phyloP scores from a whole-genome alignment of 805 yeast genomes.

The Candida caryicola region DNA sequence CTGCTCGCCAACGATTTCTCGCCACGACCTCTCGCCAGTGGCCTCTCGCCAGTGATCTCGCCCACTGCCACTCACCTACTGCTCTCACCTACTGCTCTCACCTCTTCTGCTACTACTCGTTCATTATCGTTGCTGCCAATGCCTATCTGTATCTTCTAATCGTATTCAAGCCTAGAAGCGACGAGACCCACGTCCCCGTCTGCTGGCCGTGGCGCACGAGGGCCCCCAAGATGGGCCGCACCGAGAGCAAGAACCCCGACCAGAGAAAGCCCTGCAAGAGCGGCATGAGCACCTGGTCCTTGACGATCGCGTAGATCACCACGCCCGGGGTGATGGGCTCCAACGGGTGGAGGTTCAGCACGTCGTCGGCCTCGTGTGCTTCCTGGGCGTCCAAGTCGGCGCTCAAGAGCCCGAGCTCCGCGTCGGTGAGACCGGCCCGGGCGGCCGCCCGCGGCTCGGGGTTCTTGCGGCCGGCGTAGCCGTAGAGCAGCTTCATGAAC shows the following conservation, averaged over 20 bases:
- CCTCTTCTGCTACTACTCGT: no score
- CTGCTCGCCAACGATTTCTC: no score
- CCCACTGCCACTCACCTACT: no score
- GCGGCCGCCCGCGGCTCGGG: conserved; percentile 6
- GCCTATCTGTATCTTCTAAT: neutral
- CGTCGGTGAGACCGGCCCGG: conserved; percentile 6
- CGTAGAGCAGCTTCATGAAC: conserved; percentile 38
- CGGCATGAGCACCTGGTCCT: conserved; percentile 54
- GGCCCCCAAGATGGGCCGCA: conserved; percentile 33
- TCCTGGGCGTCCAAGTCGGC: conserved; percentile 10
- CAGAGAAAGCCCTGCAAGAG: conserved; percentile 51
- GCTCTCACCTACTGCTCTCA: no score
- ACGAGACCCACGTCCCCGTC: conserved; percentile 24
- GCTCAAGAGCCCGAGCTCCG: conserved; percentile 10
- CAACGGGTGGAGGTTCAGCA: conserved; percentile 19
- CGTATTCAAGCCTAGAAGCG: conserved; percentile 15
- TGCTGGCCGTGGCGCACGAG: conserved; percentile 26
- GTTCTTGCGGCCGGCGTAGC: conserved; percentile 24
- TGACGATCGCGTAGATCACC: conserved; percentile 47
- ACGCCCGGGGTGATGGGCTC: conserved; percentile 43
- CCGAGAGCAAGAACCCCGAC: conserved; percentile 37
- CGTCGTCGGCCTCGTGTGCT: neutral
- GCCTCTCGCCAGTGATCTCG: no score
- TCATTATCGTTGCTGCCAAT: no score
- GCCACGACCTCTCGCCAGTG: no score